Conservation (phyloP, 2,329 filamentous ascomycete genomes). For the Exophiala oligosperma region DNA sequence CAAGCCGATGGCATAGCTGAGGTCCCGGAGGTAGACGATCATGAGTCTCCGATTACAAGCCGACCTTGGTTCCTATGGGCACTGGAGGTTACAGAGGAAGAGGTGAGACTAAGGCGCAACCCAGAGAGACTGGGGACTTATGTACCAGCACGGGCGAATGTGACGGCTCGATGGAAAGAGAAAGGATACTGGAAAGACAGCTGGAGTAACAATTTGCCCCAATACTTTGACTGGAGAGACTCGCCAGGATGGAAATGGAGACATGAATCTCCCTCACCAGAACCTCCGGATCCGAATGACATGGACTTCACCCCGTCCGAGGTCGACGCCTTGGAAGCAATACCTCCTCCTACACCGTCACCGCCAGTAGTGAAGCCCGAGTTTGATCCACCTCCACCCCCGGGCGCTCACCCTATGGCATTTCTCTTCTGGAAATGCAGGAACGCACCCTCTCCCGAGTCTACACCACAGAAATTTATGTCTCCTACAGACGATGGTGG, state of each 20-base stretch:
- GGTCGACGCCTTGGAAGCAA: constrained; percentile 10
- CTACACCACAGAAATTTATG: no score
- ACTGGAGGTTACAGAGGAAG: constrained; percentile 10
- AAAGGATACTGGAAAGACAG: constrained; percentile 12
- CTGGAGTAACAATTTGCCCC: constrained; percentile 2
- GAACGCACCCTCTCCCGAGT: no score
- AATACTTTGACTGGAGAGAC: neutral
- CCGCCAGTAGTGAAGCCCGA: neutral
- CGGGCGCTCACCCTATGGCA: no score
- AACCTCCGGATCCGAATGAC: constrained; percentile 7
- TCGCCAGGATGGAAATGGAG: constrained; percentile 11
- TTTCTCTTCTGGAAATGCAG: no score
- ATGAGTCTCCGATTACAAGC: constrained; percentile 9
- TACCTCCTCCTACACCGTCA: constrained; percentile 5
- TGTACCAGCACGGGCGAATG: neutral
- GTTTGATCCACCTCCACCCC: no score
- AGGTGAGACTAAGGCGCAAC: constrained; percentile 3
- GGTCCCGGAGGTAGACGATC: neutral
- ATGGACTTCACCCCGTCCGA: constrained; percentile 12
- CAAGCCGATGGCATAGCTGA: neutral
- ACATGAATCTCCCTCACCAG: constrained; percentile 13
- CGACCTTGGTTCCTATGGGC: constrained; percentile 12
- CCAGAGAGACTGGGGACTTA: neutral
- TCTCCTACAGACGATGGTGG: no score
- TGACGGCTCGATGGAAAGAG: constrained; percentile 6